Conservation (phyloP, 352 stramenopile genomes). For the Phytophthora pisi region DNA sequence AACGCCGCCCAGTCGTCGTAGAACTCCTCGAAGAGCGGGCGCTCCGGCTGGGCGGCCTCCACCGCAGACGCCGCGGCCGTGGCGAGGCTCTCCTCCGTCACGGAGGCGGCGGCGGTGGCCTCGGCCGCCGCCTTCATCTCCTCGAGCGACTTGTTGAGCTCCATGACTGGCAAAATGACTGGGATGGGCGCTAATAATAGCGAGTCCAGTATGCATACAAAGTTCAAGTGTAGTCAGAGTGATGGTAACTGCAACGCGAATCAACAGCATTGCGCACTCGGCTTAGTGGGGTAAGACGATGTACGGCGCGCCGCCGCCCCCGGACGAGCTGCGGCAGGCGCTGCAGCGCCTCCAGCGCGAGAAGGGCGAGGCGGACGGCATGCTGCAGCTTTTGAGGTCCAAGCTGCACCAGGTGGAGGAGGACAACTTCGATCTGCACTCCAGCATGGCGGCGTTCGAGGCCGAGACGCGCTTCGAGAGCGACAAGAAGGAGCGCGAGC, state of each 20-base stretch:
- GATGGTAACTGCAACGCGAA: neutral
- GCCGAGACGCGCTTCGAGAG: slow-evolving; percentile 52
- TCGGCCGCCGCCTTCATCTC: slow-evolving; percentile 24
- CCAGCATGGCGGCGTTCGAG: slow-evolving; percentile 56
- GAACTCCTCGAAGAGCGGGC: slow-evolving; percentile 70
- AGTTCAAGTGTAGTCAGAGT: neutral
- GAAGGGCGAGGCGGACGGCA: slow-evolving; percentile 54
- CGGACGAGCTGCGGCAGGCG: slow-evolving; percentile 34
- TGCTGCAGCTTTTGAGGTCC: slow-evolving; percentile 56
- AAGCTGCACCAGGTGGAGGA: slow-evolving; percentile 59
- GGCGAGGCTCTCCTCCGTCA: slow-evolving; percentile 4
- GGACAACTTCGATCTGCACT: slow-evolving; percentile 70
- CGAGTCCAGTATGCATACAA: slow-evolving; percentile 18
- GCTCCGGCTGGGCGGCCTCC: neutral
- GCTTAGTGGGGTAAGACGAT: slow-evolving; percentile 4
- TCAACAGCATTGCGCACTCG: slow-evolving; percentile 11
- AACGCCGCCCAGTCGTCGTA: slow-evolving; percentile 82
- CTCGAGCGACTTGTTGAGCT: slow-evolving; percentile 30
- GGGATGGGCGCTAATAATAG: slow-evolving; percentile 1
- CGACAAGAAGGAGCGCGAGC: slow-evolving; percentile 44
- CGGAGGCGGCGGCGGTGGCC: neutral
- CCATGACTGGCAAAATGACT: slow-evolving; percentile 20
- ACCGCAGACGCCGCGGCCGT: neutral
- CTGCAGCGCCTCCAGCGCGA: slow-evolving; percentile 54
- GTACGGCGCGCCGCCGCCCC: slow-evolving; percentile 1